phyloP scores from a whole-genome alignment of 371 early-diverging fungal genomes.

The Syncephalis fuscata region DNA sequence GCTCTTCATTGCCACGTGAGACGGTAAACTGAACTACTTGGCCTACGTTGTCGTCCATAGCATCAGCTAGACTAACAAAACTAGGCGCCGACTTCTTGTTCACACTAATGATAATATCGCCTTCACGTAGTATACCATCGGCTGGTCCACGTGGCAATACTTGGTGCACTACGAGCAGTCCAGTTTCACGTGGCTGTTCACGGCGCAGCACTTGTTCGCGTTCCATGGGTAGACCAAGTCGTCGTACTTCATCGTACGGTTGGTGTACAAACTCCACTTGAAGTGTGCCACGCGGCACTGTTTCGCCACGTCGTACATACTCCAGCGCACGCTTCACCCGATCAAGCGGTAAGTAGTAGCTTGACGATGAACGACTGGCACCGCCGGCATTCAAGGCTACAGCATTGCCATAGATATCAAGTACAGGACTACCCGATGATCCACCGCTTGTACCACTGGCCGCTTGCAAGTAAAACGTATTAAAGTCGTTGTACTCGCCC shows the following conservation, averaged over 20 bases:
- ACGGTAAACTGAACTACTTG: slow-evolving; percentile 33
- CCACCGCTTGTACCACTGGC: slow-evolving; percentile 50
- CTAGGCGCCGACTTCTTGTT: slow-evolving; percentile 36
- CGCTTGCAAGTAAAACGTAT: slow-evolving; percentile 51
- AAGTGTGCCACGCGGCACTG: slow-evolving; percentile 59
- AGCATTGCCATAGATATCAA: slow-evolving; percentile 47
- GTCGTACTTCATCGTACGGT: slow-evolving; percentile 35
- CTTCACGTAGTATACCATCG: slow-evolving; percentile 36
- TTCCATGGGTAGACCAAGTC: slow-evolving; percentile 29
- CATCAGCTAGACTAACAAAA: slow-evolving; percentile 45
- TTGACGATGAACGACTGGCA: slow-evolving; percentile 27
- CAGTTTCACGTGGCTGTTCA: slow-evolving; percentile 38
- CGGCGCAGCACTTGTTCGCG: slow-evolving; percentile 42
- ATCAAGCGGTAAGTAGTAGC: slow-evolving; percentile 43
- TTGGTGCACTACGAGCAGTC: slow-evolving; percentile 50
- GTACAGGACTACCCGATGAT: slow-evolving; percentile 45
- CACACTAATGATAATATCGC: slow-evolving; percentile 49
- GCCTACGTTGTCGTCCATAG: slow-evolving; percentile 53
- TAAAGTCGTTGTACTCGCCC: slow-evolving; percentile 52
- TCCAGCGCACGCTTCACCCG: slow-evolving; percentile 49
- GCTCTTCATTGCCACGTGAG: slow-evolving; percentile 43
- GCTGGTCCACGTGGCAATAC: slow-evolving; percentile 59
- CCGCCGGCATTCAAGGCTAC: slow-evolving; percentile 53
- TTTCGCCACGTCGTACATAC: slow-evolving; percentile 25
- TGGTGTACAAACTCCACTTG: slow-evolving; percentile 48